phyloP scores from a whole-genome alignment of 2,329 filamentous ascomycete species.

The Tolypocladium ovalisporum region DNA sequence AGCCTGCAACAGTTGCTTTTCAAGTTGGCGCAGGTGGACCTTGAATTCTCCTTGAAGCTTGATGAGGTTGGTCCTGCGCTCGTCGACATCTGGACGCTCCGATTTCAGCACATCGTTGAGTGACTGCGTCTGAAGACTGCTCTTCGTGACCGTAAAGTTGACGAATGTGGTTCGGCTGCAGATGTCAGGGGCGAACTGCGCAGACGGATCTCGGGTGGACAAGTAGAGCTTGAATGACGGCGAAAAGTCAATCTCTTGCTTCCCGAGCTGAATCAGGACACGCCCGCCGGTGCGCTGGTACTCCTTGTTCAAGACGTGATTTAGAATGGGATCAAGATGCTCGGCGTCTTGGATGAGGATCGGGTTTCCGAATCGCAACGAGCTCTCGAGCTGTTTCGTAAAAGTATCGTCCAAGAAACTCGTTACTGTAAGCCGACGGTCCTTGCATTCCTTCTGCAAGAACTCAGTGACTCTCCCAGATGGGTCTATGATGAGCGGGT shows the following conservation, averaged over 20 bases:
- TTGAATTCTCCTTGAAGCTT: constrained; percentile 99
- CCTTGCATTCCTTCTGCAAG: constrained; percentile 86
- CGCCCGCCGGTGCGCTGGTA: constrained; percentile 97
- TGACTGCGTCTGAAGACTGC: constrained; percentile 95
- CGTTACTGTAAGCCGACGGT: constrained; percentile 86
- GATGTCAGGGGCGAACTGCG: constrained; percentile 88
- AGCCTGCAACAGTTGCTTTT: constrained; percentile 87
- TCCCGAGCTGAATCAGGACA: constrained; percentile 95
- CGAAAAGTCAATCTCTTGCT: constrained; percentile 98
- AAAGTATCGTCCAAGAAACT: constrained; percentile 98
- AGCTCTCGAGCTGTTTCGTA: constrained; percentile 94
- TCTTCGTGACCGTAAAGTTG: constrained; percentile 98
- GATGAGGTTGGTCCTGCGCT: constrained; percentile 91
- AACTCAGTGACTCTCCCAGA: constrained; percentile 93
- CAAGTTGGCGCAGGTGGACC: constrained; percentile 88
- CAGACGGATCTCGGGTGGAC: constrained; percentile 91
- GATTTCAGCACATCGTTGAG: constrained; percentile 96
- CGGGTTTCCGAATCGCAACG: constrained; percentile 92
- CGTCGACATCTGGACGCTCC: constrained; percentile 92
- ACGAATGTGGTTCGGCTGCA: constrained; percentile 98
- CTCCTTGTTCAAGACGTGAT: constrained; percentile 98
- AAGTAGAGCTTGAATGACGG: constrained; percentile 92
- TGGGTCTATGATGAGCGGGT: constrained; percentile 95
- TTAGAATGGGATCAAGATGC: constrained; percentile 91
- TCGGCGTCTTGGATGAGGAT: constrained; percentile 98